These are phyloP conservation scores for Geotrichum fermentans DNA, from an alignment of 1,139 yeast genomes.

Conservation along the genomic window DNA sequence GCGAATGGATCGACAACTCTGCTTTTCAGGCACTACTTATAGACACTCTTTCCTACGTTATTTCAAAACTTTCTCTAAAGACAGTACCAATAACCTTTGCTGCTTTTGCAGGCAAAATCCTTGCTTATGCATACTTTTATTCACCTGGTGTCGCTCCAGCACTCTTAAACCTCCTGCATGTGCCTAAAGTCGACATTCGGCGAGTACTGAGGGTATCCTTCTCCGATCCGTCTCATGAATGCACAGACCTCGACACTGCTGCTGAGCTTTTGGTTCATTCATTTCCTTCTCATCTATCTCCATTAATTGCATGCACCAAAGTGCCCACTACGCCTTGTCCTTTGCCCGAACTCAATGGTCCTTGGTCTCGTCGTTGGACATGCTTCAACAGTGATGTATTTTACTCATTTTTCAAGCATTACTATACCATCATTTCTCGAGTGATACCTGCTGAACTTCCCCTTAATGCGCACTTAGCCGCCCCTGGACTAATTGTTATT, in stretches of 20 bases:
- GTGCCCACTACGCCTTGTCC: constrained; percentile 9
- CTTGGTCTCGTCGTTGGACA: constrained; percentile 68
- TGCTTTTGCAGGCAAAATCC: constrained; percentile 76
- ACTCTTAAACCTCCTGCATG: constrained; percentile 56
- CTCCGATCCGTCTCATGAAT: constrained; percentile 25
- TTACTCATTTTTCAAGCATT: constrained; percentile 71
- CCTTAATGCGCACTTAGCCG: constrained; percentile 31
- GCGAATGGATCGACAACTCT: constrained; percentile 52
- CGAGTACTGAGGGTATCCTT: constrained; percentile 30
- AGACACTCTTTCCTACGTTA: constrained; percentile 54
- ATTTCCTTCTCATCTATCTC: constrained; percentile 30
- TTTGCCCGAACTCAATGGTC: constrained; percentile 48
- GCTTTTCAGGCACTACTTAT: constrained; percentile 35
- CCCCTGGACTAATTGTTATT: constrained; percentile 38
- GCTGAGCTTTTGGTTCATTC: constrained; percentile 25
- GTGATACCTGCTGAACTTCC: constrained; percentile 28
- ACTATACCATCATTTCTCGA: constrained; percentile 38
- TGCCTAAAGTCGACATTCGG: constrained; percentile 41
- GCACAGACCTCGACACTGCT: constrained; percentile 20
- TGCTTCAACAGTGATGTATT: constrained; percentile 52
- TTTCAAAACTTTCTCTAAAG: constrained; percentile 51
- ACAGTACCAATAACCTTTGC: constrained; percentile 54
- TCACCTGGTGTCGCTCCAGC: constrained; percentile 61
- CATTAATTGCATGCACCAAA: constrained; percentile 26
- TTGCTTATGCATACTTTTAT: constrained; percentile 61